A percentile compares a stretch with the other conserved stretches of the same genome.
These are phyloP conservation scores for Mycena venus DNA, from an alignment of 768 basidiomycete species.

Conservation along the genomic window DNA sequence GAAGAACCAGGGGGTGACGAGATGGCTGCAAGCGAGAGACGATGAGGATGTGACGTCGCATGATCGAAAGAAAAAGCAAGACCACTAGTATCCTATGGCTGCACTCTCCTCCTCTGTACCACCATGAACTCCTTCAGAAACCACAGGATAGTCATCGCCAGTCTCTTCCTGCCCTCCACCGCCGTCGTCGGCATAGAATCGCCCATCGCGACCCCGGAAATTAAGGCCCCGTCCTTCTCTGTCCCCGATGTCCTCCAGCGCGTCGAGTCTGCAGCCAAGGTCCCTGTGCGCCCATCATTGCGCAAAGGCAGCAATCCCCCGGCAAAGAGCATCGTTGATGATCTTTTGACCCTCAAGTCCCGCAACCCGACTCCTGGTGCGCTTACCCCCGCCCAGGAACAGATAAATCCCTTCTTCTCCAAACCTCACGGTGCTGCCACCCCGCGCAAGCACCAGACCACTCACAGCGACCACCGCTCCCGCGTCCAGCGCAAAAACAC, in stretches of 20 bases:
- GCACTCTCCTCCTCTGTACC: neutral
- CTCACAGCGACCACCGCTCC: slow-evolving; percentile 55
- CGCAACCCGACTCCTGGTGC: slow-evolving; percentile 56
- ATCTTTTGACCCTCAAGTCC: slow-evolving; percentile 63
- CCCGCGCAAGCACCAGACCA: slow-evolving; percentile 65
- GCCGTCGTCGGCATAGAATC: slow-evolving; percentile 71
- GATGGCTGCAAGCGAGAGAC: too few relatives aligned
- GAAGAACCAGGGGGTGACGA: too few relatives aligned
- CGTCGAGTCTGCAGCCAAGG: slow-evolving; percentile 34
- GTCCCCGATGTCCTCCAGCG: slow-evolving; percentile 41
- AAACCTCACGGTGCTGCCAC: slow-evolving; percentile 21
- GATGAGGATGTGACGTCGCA: slow-evolving; percentile 20
- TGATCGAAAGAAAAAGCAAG: neutral
- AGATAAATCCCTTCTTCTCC: slow-evolving; percentile 70
- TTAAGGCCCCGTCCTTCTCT: slow-evolving; percentile 34
- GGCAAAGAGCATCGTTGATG: slow-evolving; percentile 83
- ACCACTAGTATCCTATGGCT: neutral
- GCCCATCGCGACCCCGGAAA: slow-evolving; percentile 63
- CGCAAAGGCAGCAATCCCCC: slow-evolving; percentile 47
- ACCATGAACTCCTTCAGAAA: slow-evolving; percentile 80
- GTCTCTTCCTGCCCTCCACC: slow-evolving; percentile 87
- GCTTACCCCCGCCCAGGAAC: slow-evolving; percentile 58
- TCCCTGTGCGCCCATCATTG: slow-evolving; percentile 34
- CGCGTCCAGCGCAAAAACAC: slow-evolving; percentile 65
- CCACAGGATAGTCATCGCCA: slow-evolving; percentile 84